Evolutionary conservation across 345 rosid species (phyloP), one percentile per base, ranked within the genome.

Genomic region (Crucihimalaya himalaica): DNA sequence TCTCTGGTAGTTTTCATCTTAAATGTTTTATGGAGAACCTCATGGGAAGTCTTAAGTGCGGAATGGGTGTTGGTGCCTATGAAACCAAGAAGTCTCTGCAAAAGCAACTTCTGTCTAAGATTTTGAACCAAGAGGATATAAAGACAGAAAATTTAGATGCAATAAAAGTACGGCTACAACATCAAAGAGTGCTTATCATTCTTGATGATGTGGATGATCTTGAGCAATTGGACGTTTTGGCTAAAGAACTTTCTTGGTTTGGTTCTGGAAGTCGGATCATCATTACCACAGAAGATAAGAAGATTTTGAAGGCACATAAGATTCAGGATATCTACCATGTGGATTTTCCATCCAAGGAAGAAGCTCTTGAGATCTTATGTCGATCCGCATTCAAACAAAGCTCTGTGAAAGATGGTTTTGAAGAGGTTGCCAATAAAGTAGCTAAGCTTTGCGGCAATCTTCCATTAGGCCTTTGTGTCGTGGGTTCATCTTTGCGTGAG

Each of bases 161-260:
- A 12, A n/a, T 68, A 11, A 52, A 42, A 2, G 48, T 18, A 15
- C 10, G 67, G 23, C 12, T 70, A n/a, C 14, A 6, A 0, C 81
- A 73, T 2, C 52, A 56, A 23, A 69, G 28, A 19, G 81, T 82
- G 45, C 65, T 85, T 6, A 46, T 85, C 54, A n/a, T 19, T 29
- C 54, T 87, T 2, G 89, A 89, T 40, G 87, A 87, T 73, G 86
- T 87, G 3, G 81, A 81, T 39, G 52, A 87, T 25, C 18, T 52
- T 12, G 55, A 21, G 16, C 82, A 83, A 52, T 72, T 87, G n/a
- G 7, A 81, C 1, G 85, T 68, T 6, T 45, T 87, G 6, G 80
- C 77, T 9, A 87, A 82, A 8, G 45, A 73, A 34, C 31, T 0
- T 52, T 52, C 56, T 23, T 52, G 56, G 56, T 52, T 52, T 3